Conservation (phyloP, 768 basidiomycete genomes). For the Boletus pseudo-olivaceus region DNA sequence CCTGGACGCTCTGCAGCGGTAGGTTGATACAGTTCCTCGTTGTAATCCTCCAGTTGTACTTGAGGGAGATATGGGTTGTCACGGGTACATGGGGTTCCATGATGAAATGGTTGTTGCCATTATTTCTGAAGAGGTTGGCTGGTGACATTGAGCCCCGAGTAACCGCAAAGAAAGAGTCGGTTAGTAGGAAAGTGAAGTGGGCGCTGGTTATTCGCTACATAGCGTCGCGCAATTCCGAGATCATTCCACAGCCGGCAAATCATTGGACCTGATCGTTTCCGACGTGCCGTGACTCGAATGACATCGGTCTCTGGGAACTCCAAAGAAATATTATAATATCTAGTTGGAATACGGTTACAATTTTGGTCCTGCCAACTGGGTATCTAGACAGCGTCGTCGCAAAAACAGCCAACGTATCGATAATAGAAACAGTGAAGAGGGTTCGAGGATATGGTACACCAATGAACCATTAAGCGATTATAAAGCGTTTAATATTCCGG, state of each 20-base stretch:
- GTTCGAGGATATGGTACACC: constrained; percentile 11
- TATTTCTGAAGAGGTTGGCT: not conserved
- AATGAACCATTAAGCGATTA: constrained; percentile 27
- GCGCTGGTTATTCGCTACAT: not conserved
- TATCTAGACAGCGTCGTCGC: constrained; percentile 18
- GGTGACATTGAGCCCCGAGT: not conserved
- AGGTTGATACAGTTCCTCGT: constrained; percentile 1
- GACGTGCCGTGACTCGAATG: not conserved
- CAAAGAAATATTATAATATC: constrained; percentile 9
- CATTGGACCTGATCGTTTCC: not conserved
- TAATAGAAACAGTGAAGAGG: constrained; percentile 13
- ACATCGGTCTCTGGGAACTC: not conserved
- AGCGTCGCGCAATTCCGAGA: not conserved
- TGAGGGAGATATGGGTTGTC: constrained; percentile 1
- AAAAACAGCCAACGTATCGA: constrained; percentile 9
- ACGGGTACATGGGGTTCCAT: not conserved
- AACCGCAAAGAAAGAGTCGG: not conserved
- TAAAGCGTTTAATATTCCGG: constrained; percentile 22
- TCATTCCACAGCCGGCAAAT: not conserved
- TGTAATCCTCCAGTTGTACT: not conserved
- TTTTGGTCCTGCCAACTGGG: constrained; percentile 32
- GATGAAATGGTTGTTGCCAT: not conserved
- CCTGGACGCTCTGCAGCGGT: not conserved
- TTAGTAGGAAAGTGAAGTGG: not conserved
- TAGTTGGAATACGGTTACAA: constrained; percentile 17